Evolutionary conservation across 768 basidiomycete species (phyloP), one percentile per base, ranked within the genome.

Genomic region (Postia placenta): DNA sequence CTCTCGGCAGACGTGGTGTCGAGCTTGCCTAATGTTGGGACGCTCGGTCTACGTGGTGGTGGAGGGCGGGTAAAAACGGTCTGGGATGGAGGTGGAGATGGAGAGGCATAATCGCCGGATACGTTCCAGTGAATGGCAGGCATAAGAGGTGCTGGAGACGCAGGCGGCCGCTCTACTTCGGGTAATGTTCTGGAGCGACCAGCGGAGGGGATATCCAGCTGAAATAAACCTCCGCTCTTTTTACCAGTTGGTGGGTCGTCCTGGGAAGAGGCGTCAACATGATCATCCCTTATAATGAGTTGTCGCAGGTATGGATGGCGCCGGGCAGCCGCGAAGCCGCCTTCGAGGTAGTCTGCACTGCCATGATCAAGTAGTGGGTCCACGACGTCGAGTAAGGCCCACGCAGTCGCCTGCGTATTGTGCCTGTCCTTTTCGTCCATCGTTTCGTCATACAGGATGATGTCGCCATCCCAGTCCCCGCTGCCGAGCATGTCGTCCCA

Each of bases 391-490:
- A 90, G 72, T 28, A 92, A 72, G 0, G 79, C 78, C 86, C 88
- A 91, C 0, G 87, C 76, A 26, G 81, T 78, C 36, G 70, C 64
- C 48, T 78, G 73, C 26, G 70, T 56, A 56, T 79, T 79, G 47
- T 73, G 69, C 55, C 71, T 79, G 57, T 87, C 81, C 47, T 75
- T 76, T 47, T 74, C 69, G 62, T 86, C 82, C 74, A 90, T 90
- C 51, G 83, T 82, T 50, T 89, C 84, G 56, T 85, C 84, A 59
- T 87, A 88, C 12, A 93, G 70, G 41, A 89, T 73, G 33, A 92
- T 74, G 59, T 83, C 74, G 11, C 87, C 86, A 57, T 90, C 81
- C 87, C 88, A 91, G 17, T 72, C 73, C 14, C 62, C 61, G 35
- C 67, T 71, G 25, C 71, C 60, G 64, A 85, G 73, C 9, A 83